Percentiles rank a stretch among this genome's conserved stretches.
phyloP scores from a whole-genome alignment of 768 basidiomycete species.

The Dioszegia hungarica region DNA sequence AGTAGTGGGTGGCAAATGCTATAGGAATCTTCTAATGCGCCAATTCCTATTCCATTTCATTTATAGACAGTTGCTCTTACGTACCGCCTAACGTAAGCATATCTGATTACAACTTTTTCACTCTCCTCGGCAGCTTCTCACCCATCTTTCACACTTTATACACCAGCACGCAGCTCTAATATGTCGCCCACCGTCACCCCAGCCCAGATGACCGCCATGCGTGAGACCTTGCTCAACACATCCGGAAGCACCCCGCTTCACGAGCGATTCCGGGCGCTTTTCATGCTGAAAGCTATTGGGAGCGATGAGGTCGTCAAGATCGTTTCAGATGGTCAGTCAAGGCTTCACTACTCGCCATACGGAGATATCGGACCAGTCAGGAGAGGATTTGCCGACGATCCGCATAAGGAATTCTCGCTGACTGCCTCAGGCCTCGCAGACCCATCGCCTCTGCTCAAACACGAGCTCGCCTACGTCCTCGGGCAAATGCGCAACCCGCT shows the following conservation, averaged over 20 bases:
- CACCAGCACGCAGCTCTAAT: not conserved
- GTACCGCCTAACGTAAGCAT: too few relatives aligned
- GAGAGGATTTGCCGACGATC: too few relatives aligned
- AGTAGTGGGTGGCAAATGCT: too few relatives aligned
- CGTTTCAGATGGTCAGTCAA: slow-evolving; percentile 69
- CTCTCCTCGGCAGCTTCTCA: too few relatives aligned
- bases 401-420: not conserved
- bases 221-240: slow-evolving; percentile 71
- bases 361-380: too few relatives aligned
- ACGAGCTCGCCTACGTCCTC: slow-evolving; percentile 94
- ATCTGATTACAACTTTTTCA: too few relatives aligned
- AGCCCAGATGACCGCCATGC: slow-evolving; percentile 63
- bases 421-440: slow-evolving; percentile 72
- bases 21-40: not conserved
- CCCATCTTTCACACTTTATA: not conserved
- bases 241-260: slow-evolving; percentile 71
- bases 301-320: slow-evolving; percentile 71
- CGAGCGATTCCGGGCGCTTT: slow-evolving; percentile 81
- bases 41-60: too few relatives aligned
- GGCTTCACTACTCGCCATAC: not conserved
- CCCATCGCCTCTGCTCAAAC: slow-evolving; percentile 83
- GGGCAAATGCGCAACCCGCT: slow-evolving; percentile 75
- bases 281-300: slow-evolving; percentile 76
- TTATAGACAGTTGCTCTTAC: too few relatives aligned
- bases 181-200: slow-evolving; percentile 48